A percentile compares a stretch with the other conserved stretches of the same genome.
phyloP scores from a whole-genome alignment of 768 basidiomycete species.

The Cystobasidium onofrii region DNA sequence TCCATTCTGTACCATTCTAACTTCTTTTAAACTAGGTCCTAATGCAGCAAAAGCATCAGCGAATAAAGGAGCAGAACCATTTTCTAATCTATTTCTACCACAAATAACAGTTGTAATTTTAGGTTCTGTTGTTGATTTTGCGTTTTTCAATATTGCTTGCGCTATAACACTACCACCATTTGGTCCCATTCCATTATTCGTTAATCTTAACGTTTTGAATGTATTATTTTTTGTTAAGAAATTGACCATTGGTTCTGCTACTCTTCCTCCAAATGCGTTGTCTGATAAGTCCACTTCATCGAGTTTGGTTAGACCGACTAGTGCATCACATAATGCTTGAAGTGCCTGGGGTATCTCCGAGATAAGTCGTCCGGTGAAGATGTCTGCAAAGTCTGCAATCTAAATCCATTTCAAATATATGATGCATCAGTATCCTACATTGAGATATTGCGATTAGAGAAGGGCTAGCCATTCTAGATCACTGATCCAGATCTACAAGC shows the following conservation, averaged over 20 bases:
- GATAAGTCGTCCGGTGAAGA: slow-evolving; percentile 95
- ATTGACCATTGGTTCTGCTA: slow-evolving; percentile 83
- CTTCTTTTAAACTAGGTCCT: slow-evolving; percentile 62
- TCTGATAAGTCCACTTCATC: slow-evolving; percentile 84
- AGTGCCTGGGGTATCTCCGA: slow-evolving; percentile 87
- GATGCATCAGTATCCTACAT: too few relatives aligned
- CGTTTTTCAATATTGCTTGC: slow-evolving; percentile 62
- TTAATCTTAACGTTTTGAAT: slow-evolving; percentile 76
- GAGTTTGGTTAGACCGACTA: slow-evolving; percentile 69
- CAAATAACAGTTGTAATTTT: slow-evolving; percentile 74
- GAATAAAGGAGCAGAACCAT: slow-evolving; percentile 74
- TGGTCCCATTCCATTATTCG: slow-evolving; percentile 93
- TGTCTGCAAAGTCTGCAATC: slow-evolving; percentile 93
- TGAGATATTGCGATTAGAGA: too few relatives aligned
- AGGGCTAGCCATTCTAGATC: too few relatives aligned
- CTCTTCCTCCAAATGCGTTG: slow-evolving; percentile 93
- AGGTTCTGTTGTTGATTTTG: slow-evolving; percentile 62
- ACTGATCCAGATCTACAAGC: neutral
- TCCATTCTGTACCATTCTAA: slow-evolving; percentile 95
- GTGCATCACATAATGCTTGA: slow-evolving; percentile 74
- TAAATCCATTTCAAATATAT: too few relatives aligned
- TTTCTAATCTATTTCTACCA: slow-evolving; percentile 90
- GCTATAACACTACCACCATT: slow-evolving; percentile 79
- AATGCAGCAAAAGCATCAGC: slow-evolving; percentile 81
- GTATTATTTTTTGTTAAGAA: slow-evolving; percentile 61